Percentiles rank a stretch among this genome's conserved stretches.
Evolutionary conservation across 352 stramenopile genomes (phyloP).

Genomic region (Pythium inflatum): DNA sequence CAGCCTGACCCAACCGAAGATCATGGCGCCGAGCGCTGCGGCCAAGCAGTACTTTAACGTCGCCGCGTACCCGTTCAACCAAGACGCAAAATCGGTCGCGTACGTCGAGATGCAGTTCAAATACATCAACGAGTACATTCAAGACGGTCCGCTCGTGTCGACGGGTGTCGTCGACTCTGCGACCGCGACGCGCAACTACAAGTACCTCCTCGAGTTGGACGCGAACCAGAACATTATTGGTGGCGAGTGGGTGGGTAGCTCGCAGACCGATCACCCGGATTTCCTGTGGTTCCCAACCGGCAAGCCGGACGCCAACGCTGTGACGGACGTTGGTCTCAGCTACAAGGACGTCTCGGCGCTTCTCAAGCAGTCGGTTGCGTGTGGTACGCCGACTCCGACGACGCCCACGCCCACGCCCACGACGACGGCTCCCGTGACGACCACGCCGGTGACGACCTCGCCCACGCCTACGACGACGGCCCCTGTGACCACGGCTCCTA

Average conservation of each 20-base stretch:
- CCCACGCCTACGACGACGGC: not conserved
- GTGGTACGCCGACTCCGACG: constrained; percentile 10
- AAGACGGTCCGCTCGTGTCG: constrained; percentile 45
- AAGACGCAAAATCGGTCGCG: constrained; percentile 29
- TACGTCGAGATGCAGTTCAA: constrained; percentile 49
- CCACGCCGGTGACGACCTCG: not conserved
- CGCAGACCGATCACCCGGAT: constrained; percentile 61
- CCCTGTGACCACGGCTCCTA: constrained; percentile 13
- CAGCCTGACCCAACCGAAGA: constrained; percentile 37
- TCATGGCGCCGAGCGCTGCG: constrained; percentile 39
- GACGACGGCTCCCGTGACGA: not conserved
- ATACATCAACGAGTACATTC: constrained; percentile 48
- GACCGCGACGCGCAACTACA: constrained; percentile 45
- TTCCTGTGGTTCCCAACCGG: constrained; percentile 67
- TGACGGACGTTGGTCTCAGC: constrained; percentile 24
- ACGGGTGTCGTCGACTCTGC: constrained; percentile 36
- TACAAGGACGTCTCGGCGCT: constrained; percentile 19
- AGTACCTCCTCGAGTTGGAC: constrained; percentile 71
- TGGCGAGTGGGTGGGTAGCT: constrained; percentile 66
- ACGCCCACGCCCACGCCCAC: not conserved
- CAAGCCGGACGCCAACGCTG: constrained; percentile 4
- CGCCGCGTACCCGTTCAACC: constrained; percentile 48
- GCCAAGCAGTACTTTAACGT: constrained; percentile 21
- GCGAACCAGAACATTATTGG: constrained; percentile 65
- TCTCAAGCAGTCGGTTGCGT: constrained; percentile 23